Conservation (phyloP, 73 alveolate genomes). For the Tetrahymena thermophila region DNA sequence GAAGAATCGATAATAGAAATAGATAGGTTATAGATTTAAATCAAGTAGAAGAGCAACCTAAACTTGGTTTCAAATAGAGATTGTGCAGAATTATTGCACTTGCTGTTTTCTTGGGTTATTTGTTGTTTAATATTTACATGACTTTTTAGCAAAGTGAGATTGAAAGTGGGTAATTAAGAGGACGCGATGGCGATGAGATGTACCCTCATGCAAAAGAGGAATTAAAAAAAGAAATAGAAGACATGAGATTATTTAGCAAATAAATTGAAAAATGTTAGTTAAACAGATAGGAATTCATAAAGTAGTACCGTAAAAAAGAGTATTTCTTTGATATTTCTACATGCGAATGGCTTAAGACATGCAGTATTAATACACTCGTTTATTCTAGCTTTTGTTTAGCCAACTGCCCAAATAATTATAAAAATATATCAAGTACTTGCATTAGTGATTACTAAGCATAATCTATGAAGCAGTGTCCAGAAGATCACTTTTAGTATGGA, state of each 20-base stretch:
- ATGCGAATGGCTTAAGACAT: neutral
- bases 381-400: neutral
- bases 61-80: neutral
- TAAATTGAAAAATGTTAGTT: neutral
- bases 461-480: neutral
- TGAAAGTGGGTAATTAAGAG: neutral
- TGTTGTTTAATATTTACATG: neutral
- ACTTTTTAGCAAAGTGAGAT: neutral
- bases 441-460: neutral
- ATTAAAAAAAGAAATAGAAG: neutral
- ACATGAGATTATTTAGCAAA: neutral
- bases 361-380: neutral
- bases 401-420: neutral
- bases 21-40: neutral
- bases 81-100: neutral
- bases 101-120: neutral
- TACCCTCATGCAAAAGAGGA: neutral
- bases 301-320: neutral
- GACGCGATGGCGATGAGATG: neutral
- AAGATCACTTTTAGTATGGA: neutral
- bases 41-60: neutral
- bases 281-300: neutral
- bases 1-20: neutral
- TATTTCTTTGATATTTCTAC: neutral
- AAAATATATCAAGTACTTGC: neutral